Conservation (phyloP, 2,329 filamentous ascomycete species). For the Trichoderma pleuroti region DNA sequence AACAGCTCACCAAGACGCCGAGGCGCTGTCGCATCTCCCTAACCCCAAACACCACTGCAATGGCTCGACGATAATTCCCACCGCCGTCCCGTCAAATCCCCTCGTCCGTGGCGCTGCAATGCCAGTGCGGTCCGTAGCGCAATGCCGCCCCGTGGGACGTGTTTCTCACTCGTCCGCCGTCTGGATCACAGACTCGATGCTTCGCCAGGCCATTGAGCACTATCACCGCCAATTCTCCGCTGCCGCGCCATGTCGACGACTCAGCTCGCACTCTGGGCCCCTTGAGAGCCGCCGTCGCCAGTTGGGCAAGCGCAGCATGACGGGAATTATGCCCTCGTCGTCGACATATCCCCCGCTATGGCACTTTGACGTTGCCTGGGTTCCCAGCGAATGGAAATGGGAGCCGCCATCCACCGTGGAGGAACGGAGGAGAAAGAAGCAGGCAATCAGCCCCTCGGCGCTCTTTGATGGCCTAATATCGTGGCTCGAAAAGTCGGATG, state of each 20-base stretch:
- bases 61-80: not conserved
- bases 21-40: not conserved
- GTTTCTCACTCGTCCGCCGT: slow-evolving; percentile 26
- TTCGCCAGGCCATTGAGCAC: slow-evolving; percentile 33
- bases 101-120: slow-evolving; percentile 24
- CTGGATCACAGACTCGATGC: slow-evolving; percentile 34
- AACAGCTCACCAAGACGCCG: not conserved
- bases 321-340: slow-evolving; percentile 44
- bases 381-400: slow-evolving; percentile 51
- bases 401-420: slow-evolving; percentile 41
- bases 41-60: not conserved
- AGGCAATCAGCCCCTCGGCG: slow-evolving; percentile 21
- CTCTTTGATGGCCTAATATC: slow-evolving; percentile 29
- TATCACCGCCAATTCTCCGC: slow-evolving; percentile 29
- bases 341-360: slow-evolving; percentile 40
- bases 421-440: slow-evolving; percentile 26
- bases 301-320: slow-evolving; percentile 52
- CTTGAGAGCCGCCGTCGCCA: slow-evolving; percentile 54
- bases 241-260: slow-evolving; percentile 25
- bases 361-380: slow-evolving; percentile 44
- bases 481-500: slow-evolving; percentile 29
- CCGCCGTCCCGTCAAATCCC: not conserved
- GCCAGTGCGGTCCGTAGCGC: slow-evolving; percentile 30
- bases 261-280: slow-evolving; percentile 49
- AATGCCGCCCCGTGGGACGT: slow-evolving; percentile 26